Conservation (phyloP, 306 rosid species). For the Ormosia emarginata region DNA sequence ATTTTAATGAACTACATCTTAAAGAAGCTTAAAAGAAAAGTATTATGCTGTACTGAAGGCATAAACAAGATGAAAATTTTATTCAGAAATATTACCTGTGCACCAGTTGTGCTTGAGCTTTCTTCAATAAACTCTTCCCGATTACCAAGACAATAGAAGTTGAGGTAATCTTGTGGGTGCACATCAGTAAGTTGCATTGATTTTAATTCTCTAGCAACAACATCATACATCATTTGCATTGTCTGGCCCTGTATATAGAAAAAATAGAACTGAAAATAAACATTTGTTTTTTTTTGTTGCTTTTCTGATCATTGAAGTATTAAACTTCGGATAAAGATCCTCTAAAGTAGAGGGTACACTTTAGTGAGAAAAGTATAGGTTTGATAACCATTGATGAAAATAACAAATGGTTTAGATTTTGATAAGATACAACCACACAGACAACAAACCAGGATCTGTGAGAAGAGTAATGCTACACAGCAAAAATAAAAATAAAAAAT, state of each 20-base stretch:
- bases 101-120: constrained; percentile 27
- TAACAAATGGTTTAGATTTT: neutral
- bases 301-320: constrained; percentile 11
- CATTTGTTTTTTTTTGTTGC: neutral
- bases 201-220: constrained; percentile 64
- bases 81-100: constrained; percentile 46
- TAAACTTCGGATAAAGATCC: neutral
- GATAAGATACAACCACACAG: neutral
- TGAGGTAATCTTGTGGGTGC: constrained; percentile 77
- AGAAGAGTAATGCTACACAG: neutral
- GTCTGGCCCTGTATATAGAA: constrained; percentile 66
- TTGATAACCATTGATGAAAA: neutral
- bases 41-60: neutral
- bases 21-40: constrained; percentile 16
- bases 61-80: neutral
- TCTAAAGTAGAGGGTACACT: neutral
- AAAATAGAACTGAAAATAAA: constrained; percentile 16
- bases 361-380: neutral
- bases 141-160: constrained; percentile 95
- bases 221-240: constrained; percentile 76
- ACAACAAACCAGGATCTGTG: constrained; percentile 8
- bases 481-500: too few species aligned
- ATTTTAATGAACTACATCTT: constrained; percentile 11
- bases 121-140: constrained; percentile 57
- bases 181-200: constrained; percentile 33